phyloP scores from a whole-genome alignment of 345 rosid species.

The Citrus reticulata region DNA sequence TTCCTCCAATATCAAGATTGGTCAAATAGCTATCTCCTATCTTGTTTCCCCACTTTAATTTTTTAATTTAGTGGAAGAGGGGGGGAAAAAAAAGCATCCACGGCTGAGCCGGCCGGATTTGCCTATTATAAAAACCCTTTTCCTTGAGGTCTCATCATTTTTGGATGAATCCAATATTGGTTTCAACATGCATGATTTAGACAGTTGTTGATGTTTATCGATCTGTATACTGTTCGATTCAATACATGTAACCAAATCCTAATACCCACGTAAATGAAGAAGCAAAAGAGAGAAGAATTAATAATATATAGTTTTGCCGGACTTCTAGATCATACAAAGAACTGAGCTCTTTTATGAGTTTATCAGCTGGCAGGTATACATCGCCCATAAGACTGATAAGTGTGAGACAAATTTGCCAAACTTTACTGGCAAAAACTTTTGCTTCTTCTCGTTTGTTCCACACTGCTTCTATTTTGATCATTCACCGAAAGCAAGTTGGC shows the following conservation, averaged over 20 bases:
- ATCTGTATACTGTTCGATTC: too few relatives aligned
- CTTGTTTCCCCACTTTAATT: background rate
- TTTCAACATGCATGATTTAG: too few relatives aligned
- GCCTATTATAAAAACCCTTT: too few relatives aligned
- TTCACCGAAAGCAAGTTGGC: too few relatives aligned
- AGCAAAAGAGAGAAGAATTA: background rate
- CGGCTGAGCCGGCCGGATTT: too few relatives aligned
- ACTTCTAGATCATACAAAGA: constrained; percentile 5
- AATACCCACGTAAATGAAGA: too few relatives aligned
- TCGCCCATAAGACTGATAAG: background rate
- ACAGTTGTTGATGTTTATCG: too few relatives aligned
- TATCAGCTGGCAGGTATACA: background rate
- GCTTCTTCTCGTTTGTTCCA: background rate
- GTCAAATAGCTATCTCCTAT: background rate
- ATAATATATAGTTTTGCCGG: background rate
- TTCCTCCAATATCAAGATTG: background rate
- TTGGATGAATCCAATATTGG: too few relatives aligned
- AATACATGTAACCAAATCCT: too few relatives aligned
- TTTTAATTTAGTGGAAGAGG: too few relatives aligned
- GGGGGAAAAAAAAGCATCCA: too few relatives aligned
- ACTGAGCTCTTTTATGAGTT: background rate
- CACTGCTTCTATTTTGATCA: background rate
- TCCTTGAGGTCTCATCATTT: too few relatives aligned
- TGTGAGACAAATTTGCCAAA: constrained; percentile 18
- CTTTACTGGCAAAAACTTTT: constrained; percentile 4